These are phyloP conservation scores for Eucalyptus marginata DNA, from an alignment of 345 rosid species.

Conservation along the genomic window DNA sequence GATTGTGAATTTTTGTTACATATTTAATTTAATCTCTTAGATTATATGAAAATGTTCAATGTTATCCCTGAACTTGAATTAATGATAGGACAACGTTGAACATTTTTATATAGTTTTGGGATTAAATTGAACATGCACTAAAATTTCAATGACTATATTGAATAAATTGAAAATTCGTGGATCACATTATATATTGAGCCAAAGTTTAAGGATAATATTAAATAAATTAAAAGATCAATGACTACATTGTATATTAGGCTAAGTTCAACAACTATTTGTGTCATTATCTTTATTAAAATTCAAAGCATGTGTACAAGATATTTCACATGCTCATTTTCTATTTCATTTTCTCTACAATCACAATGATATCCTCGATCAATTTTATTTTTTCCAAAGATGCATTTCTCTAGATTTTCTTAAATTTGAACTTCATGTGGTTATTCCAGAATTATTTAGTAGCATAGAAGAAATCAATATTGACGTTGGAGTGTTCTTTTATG, in stretches of 20 bases:
- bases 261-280: too few species aligned
- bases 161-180: too few species aligned
- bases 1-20: too few species aligned
- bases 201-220: fast-evolving
- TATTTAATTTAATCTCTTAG: too few species aligned
- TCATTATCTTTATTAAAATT: not conserved
- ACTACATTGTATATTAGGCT: too few species aligned
- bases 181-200: too few species aligned
- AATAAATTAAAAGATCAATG: too few species aligned
- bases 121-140: too few species aligned
- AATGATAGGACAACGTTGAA: too few species aligned
- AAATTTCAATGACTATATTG: too few species aligned
- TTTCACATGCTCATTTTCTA: not conserved
- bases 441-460: not conserved
- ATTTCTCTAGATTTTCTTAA: not conserved
- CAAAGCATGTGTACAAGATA: not conserved
- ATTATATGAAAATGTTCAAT: too few species aligned
- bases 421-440: not conserved
- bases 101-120: fast-evolving
- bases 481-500: not conserved
- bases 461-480: not conserved
- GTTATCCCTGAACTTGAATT: fast-evolving
- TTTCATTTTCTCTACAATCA: not conserved
- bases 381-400: not conserved
- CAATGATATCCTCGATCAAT: not conserved